Evolutionary conservation across 305 asterid species (phyloP), one percentile per base, ranked within the genome.

Genomic region (Caryopteris hybrid): DNA sequence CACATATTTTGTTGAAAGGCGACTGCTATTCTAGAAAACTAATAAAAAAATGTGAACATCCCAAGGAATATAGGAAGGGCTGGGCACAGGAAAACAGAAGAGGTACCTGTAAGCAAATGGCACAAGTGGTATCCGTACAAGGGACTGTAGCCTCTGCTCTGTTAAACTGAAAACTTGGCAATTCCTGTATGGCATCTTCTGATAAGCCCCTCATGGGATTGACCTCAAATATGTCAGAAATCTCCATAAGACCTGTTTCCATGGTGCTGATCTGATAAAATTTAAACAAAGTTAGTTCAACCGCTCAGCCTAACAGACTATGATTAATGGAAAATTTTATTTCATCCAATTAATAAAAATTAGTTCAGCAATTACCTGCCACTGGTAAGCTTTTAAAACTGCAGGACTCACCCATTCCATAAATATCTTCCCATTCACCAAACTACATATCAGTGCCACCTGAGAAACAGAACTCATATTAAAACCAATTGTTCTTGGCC

Each of bases 331-430:
- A 47, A 31, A 39, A n/a, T n/a, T n/a, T n/a, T 11, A 34, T 51
- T 51, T 13, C 31, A 69, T n/a, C n/a, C 39, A 36, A 20, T 3
- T 17, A 22, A 20, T 31, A 4, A 1, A 41, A 60, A 16, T 50
- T 22, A 50, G 58, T 12, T 41, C 54, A 42, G 31, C 17, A 67
- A 54, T 74, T 78, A 86, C 98, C 84, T 90, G 98, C 97, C 97
- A 93, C 60, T 85, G 97, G 56, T 91, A 93, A 42, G 98, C 98
- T 78, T 90, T 88, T 36, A 90, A 83, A 48, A 93, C 90, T 13
- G 97, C 97, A 55, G 95, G 95, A 27, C 94, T 83, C 71, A 93
- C 97, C 98, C 97, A 93, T 71, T 93, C 98, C 96, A 85, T 90
- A 76, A 88, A 90, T 77, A 88, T 83, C 84, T 90, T 90, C 68